Percentiles rank a stretch among this genome's conserved stretches.
Evolutionary conservation across 805 yeast genomes (phyloP).

Genomic region (Lipomyces anomalus): DNA sequence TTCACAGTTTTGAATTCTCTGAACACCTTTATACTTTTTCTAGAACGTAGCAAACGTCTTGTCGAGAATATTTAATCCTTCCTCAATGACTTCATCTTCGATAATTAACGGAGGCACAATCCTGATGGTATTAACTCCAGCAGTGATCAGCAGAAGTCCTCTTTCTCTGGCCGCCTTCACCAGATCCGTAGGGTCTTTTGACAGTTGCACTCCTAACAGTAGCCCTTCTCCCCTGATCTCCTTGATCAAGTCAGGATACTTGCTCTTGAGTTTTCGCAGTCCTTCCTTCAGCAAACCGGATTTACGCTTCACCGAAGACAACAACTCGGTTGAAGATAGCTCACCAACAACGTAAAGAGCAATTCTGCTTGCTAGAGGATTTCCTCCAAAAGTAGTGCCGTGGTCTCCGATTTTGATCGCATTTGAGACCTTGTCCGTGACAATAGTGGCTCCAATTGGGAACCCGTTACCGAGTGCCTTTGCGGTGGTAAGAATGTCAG

Average conservation of each 20-base stretch:
- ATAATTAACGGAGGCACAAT: constrained; percentile 90
- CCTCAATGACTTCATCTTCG: constrained; percentile 56
- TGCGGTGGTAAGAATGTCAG: constrained; percentile 90
- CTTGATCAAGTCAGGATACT: constrained; percentile 54
- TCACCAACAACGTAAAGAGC: constrained; percentile 70
- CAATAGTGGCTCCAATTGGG: constrained; percentile 92
- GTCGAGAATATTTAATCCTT: constrained; percentile 68
- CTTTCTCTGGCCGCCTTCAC: constrained; percentile 65
- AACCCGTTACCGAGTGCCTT: constrained; percentile 95
- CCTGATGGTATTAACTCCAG: constrained; percentile 87
- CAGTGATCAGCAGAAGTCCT: constrained; percentile 81
- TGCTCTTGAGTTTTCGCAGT: constrained; percentile 39
- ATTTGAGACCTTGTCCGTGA: constrained; percentile 70
- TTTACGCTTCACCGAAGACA: constrained; percentile 54
- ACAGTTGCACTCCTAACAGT: constrained; percentile 75
- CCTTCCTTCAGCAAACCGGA: constrained; percentile 49
- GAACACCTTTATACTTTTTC: background rate
- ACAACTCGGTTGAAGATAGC: constrained; percentile 56
- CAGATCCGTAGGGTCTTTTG: constrained; percentile 54
- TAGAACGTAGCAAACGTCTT: constrained; percentile 38
- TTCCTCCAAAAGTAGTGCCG: constrained; percentile 97
- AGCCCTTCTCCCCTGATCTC: constrained; percentile 87
- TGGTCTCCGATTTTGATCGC: constrained; percentile 85
- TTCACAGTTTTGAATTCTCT: background rate
- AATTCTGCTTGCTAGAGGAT: constrained; percentile 82